Conservation (phyloP, 306 rosid genomes). For the Clitoria ternatea region DNA sequence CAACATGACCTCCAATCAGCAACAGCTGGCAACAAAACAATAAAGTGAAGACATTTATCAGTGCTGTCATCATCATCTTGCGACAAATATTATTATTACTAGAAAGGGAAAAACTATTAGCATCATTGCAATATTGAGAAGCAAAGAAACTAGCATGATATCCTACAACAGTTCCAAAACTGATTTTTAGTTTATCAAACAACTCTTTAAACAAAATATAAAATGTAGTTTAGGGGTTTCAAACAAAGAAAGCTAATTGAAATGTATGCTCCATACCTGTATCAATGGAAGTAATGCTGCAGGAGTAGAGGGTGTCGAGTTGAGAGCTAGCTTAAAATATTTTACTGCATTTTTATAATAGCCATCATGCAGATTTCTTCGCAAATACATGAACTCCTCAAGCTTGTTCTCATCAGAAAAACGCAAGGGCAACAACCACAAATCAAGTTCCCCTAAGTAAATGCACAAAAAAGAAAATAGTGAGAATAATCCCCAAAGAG, state of each 20-base stretch:
- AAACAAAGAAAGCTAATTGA: not conserved
- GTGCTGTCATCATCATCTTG: not conserved
- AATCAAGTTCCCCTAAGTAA: constrained; percentile 56
- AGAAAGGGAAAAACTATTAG: not conserved
- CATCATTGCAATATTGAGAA: not conserved
- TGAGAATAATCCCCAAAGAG: not conserved
- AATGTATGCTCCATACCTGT: constrained; percentile 54
- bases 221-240: not conserved
- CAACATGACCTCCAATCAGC: constrained; percentile 70
- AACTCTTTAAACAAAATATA: not conserved
- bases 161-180: not conserved
- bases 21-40: constrained; percentile 47
- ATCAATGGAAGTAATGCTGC: constrained; percentile 66
- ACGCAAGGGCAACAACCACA: constrained; percentile 61
- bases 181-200: not conserved
- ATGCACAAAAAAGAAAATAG: constrained; percentile 25
- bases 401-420: constrained; percentile 41
- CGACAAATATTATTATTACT: not conserved
- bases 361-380: constrained; percentile 38
- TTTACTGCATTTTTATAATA: constrained; percentile 53
- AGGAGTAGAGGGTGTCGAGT: constrained; percentile 41
- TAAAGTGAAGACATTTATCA: not conserved
- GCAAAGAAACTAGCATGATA: not conserved
- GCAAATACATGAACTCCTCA: constrained; percentile 38
- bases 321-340: constrained; percentile 50